Evolutionary conservation across 2,329 filamentous ascomycete species (phyloP), one percentile per base, ranked within the genome.

Genomic region (Gnomoniopsis smithogilvyi): DNA sequence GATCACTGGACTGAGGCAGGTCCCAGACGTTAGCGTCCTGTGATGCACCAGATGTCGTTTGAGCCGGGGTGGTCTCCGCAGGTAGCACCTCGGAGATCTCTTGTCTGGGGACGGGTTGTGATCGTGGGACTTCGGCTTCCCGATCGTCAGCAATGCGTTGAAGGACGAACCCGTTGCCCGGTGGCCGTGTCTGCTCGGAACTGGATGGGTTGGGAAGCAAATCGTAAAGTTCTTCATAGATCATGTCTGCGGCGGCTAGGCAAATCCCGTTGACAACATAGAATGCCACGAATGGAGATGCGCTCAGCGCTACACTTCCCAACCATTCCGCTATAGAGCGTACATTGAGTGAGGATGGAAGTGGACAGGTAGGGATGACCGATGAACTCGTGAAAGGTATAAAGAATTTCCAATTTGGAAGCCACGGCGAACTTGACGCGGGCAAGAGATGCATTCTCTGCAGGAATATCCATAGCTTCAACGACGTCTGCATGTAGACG

Each of bases 311-410:
- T 6, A 76, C 63, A 1, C 72, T 69, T 3, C 76, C 76, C 0
- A 73, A 19, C 80, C 82, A 86, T 24, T 67, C 64, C 2, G 73
- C 57, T 4, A 84, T 47, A 15, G 76, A 76, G 4, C 69, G 62
- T 3, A 68, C 56, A 11, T 69, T 74, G 19, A 80, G 67, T 2
- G 75, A 73, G 3, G 70, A 62, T 0, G 75, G 74, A 0, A 74
- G 69, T 2, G 78, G 76, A 2, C 80, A 81, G 0, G 78, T 68
- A 1, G 73, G 67, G 30, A 84, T 78, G 0, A 80, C 81, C 0
- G 82, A 85, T 14, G 75, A 69, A 8, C 71, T 65, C 14, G 80
- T 78, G 51, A 84, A 85, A 0, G 83, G 83, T 19, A 86, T 66
- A 63, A 85, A 85, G 67, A 79, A 86, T 6, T 68, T 72, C 41